phyloP scores from a whole-genome alignment of 805 yeast species.

The Candida peoriensis region DNA sequence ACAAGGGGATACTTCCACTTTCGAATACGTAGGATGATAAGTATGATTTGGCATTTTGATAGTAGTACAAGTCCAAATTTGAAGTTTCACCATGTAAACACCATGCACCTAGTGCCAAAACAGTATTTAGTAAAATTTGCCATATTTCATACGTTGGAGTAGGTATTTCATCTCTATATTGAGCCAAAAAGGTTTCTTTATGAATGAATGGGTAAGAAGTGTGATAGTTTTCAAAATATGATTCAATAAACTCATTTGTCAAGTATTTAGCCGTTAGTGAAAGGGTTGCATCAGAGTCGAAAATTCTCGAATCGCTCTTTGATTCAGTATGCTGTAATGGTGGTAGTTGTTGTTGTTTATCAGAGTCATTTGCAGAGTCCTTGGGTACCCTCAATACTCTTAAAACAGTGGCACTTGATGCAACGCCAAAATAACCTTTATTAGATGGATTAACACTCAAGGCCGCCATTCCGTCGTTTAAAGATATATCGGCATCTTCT shows the following conservation, averaged over 20 bases:
- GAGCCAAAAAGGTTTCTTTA: conserved; percentile 46
- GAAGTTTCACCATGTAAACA: conserved; percentile 51
- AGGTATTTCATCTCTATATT: conserved; percentile 36
- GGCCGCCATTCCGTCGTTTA: conserved; percentile 63
- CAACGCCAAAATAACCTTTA: conserved; percentile 62
- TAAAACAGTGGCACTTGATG: conserved; percentile 52
- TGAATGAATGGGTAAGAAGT: conserved; percentile 58
- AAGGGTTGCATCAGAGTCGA: conserved; percentile 22
- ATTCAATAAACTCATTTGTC: conserved; percentile 35
- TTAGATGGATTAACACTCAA: conserved; percentile 44
- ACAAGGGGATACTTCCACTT: conserved; percentile 50
- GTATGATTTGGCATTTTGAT: conserved; percentile 44
- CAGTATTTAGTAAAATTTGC: conserved; percentile 51
- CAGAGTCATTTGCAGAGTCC: conserved; percentile 19
- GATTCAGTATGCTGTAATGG: conserved; percentile 16
- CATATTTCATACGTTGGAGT: conserved; percentile 41
- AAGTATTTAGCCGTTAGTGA: conserved; percentile 25
- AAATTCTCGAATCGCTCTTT: conserved; percentile 18
- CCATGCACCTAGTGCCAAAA: conserved; percentile 68
- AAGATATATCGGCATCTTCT: conserved; percentile 35
- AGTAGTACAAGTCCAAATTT: conserved; percentile 49
- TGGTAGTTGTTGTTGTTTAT: conserved; percentile 14
- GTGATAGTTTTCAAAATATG: conserved; percentile 57
- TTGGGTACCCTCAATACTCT: conserved; percentile 38
- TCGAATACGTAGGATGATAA: conserved; percentile 48